phyloP scores from a whole-genome alignment of 108 stramenopile species.

The Mayamaea pseudoterrestris region DNA sequence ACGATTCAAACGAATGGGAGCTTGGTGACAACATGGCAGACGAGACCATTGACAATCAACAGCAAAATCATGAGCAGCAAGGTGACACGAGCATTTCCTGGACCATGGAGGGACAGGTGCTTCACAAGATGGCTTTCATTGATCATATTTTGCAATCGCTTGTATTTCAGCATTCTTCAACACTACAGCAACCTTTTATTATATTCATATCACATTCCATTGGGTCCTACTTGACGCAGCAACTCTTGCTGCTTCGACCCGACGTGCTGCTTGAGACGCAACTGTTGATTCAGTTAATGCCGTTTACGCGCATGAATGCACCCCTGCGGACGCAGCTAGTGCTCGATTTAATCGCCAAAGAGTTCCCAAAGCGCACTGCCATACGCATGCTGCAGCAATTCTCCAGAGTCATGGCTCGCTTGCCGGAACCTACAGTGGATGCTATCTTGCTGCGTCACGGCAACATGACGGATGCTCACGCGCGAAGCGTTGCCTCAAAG shows the following conservation, averaged over 20 bases:
- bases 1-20: too few species aligned
- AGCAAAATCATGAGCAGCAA: not conserved
- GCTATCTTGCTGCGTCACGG: slow-evolving; percentile 11
- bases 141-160: slow-evolving; percentile 29
- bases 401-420: slow-evolving; percentile 7
- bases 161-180: slow-evolving; percentile 1
- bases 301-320: slow-evolving; percentile 55
- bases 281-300: slow-evolving; percentile 57
- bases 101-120: slow-evolving; percentile 67
- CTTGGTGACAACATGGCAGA: too few species aligned
- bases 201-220: slow-evolving; percentile 74
- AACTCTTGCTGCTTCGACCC: slow-evolving; percentile 33
- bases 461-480: slow-evolving; percentile 33
- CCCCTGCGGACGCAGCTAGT: slow-evolving; percentile 12
- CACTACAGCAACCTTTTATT: slow-evolving; percentile 17
- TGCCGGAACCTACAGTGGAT: slow-evolving; percentile 21
- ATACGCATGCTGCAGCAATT: slow-evolving; percentile 17
- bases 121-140: slow-evolving; percentile 60
- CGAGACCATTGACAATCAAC: slow-evolving; percentile 8
- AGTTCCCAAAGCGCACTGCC: slow-evolving; percentile 16
- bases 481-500: slow-evolving; percentile 31
- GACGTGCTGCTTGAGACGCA: slow-evolving; percentile 37
- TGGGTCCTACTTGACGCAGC: slow-evolving; percentile 59
- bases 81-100: slow-evolving; percentile 27
- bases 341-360: slow-evolving; percentile 24